Evolutionary conservation across 1,139 yeast genomes (phyloP).

Genomic region (Sugiyamaella pinicola): DNA sequence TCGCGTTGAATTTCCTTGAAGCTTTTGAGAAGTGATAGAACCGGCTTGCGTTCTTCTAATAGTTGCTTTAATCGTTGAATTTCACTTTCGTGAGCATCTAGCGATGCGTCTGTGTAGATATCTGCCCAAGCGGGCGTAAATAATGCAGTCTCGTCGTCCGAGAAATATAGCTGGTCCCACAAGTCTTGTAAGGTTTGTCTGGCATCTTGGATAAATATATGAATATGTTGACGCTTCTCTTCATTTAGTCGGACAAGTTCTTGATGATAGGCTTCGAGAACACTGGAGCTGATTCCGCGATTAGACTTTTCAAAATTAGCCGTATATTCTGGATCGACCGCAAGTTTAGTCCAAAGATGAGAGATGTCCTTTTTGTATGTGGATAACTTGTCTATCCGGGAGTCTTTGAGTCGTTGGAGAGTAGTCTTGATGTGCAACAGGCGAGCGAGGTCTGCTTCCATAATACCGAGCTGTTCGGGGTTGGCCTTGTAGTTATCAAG

Average conservation of each 20-base stretch:
- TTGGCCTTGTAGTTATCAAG: constrained; percentile 31
- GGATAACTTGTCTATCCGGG: constrained; percentile 23
- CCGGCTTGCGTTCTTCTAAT: constrained; percentile 54
- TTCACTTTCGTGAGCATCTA: constrained; percentile 66
- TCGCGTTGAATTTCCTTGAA: constrained; percentile 61
- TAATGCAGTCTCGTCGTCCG: constrained; percentile 48
- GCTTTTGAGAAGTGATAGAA: constrained; percentile 57
- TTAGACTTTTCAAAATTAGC: constrained; percentile 36
- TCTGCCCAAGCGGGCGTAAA: constrained; percentile 47
- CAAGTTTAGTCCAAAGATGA: constrained; percentile 39
- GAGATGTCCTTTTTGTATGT: constrained; percentile 24
- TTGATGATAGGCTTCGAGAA: constrained; percentile 45
- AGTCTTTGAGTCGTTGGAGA: constrained; percentile 39
- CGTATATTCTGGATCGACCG: constrained; percentile 26
- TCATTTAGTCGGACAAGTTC: constrained; percentile 62
- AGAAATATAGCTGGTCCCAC: constrained; percentile 66
- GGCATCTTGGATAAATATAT: constrained; percentile 65
- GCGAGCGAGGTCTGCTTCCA: constrained; percentile 32
- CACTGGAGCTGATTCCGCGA: constrained; percentile 42
- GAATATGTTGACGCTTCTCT: constrained; percentile 65
- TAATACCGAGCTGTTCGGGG: constrained; percentile 39
- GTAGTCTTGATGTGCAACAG: constrained; percentile 34
- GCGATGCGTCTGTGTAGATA: constrained; percentile 54
- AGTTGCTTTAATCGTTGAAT: constrained; percentile 54
- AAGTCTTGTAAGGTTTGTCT: constrained; percentile 57